phyloP scores from a whole-genome alignment of 2,329 filamentous ascomycete genomes.

The Ceratocystis huliohia region DNA sequence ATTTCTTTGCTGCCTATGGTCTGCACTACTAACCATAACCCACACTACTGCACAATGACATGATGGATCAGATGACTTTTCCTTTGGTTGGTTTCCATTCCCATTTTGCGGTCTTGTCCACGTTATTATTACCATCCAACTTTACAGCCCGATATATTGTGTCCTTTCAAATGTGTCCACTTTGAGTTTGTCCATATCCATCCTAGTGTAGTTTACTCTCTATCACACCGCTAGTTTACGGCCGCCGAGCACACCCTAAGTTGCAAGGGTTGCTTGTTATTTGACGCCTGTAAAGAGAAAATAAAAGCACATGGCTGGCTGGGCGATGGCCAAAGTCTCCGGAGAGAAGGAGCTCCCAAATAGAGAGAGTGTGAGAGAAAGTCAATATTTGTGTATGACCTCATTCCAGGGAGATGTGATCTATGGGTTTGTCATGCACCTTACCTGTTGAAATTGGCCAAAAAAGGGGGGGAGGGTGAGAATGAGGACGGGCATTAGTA shows the following conservation, averaged over 20 bases:
- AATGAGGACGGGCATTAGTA: not conserved
- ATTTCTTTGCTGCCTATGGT: not conserved
- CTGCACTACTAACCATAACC: not conserved
- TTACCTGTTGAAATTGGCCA: not conserved
- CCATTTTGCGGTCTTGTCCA: not conserved
- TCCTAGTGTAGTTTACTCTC: not conserved
- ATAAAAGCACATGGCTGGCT: not conserved
- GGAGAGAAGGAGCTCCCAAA: not conserved
- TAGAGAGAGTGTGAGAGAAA: not conserved
- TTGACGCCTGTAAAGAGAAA: too few relatives aligned
- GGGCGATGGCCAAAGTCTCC: not conserved
- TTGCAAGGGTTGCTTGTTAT: not conserved
- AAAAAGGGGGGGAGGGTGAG: not conserved
- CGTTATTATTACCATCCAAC: not conserved
- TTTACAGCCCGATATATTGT: not conserved
- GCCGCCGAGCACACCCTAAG: not conserved
- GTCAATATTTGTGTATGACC: not conserved
- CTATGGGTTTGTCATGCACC: not conserved
- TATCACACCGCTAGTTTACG: not conserved
- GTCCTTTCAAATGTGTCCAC: not conserved
- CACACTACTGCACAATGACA: constrained; percentile 8
- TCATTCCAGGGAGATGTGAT: not conserved
- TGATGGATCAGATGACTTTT: constrained; percentile 1
- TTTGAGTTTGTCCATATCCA: not conserved
- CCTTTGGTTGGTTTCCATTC: not conserved